phyloP scores from a whole-genome alignment of 768 basidiomycete genomes.

The Phlebiopsis flavidoalba region DNA sequence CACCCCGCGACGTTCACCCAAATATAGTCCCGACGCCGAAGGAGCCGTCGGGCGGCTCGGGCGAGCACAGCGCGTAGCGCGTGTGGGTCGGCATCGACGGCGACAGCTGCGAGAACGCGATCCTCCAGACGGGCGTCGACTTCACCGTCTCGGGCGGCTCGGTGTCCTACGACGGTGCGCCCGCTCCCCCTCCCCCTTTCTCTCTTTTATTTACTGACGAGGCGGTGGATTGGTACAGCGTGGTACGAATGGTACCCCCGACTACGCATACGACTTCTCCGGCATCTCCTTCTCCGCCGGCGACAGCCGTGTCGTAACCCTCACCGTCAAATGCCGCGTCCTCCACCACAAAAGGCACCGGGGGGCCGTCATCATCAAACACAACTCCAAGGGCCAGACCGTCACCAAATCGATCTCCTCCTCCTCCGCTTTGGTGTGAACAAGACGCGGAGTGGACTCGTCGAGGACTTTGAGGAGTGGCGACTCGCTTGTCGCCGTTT shows the following conservation, averaged over 20 bases:
- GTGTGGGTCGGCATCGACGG: neutral
- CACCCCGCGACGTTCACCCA: neutral
- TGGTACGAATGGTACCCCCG: constrained; percentile 27
- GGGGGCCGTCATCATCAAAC: constrained; percentile 17
- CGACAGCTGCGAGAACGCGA: neutral
- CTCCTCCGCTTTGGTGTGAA: constrained; percentile 16
- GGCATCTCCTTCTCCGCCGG: constrained; percentile 16
- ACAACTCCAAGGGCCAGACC: constrained; percentile 16
- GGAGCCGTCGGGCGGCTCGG: constrained; percentile 12
- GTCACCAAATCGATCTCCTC: constrained; percentile 22
- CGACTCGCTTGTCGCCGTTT: constrained; percentile 24
- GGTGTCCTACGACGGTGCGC: constrained; percentile 25
- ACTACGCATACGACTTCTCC: constrained; percentile 22
- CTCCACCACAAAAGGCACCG: constrained; percentile 15
- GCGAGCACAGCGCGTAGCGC: constrained; percentile 18
- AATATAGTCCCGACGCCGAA: neutral
- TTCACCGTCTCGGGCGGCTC: constrained; percentile 17
- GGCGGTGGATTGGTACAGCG: neutral
- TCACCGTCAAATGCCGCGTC: neutral
- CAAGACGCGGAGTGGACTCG: constrained; percentile 31
- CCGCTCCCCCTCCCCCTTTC: neutral
- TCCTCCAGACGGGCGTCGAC: constrained; percentile 19
- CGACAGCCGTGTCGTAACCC: neutral
- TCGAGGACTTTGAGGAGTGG: constrained; percentile 8
- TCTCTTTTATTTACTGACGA: neutral